phyloP scores from a whole-genome alignment of 139 green algal genomes.

The Ostreobium quekettii region DNA sequence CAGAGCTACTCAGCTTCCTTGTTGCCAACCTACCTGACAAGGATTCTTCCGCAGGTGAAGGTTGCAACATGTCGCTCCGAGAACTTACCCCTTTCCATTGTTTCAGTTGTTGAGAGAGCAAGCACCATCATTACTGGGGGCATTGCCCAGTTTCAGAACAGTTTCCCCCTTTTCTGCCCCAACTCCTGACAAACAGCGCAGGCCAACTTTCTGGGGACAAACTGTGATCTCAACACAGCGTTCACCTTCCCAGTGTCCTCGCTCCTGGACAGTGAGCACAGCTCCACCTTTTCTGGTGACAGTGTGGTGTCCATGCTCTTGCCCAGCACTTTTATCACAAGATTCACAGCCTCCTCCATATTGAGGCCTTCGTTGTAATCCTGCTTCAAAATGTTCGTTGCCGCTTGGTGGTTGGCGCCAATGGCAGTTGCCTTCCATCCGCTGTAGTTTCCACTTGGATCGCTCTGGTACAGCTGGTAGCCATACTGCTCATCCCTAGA shows the following conservation, averaged over 20 bases:
- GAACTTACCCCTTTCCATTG: too few relatives aligned
- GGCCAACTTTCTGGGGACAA: too few relatives aligned
- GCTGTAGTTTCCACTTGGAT: slow-evolving; percentile 94
- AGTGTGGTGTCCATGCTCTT: slow-evolving; percentile 97
- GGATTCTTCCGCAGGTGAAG: too few relatives aligned
- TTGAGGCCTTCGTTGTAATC: slow-evolving; percentile 73
- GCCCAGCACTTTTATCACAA: slow-evolving; percentile 87
- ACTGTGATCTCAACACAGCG: too few relatives aligned
- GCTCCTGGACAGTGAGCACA: slow-evolving; percentile 69
- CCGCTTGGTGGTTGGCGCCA: slow-evolving; percentile 78
- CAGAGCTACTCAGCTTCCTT: too few relatives aligned
- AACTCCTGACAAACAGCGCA: too few relatives aligned
- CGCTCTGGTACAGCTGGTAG: slow-evolving; percentile 97
- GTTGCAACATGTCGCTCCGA: too few relatives aligned
- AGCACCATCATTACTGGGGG: too few relatives aligned
- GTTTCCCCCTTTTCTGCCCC: too few relatives aligned
- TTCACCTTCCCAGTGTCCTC: slow-evolving; percentile 42
- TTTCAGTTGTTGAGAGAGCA: too few relatives aligned
- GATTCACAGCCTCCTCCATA: slow-evolving; percentile 51
- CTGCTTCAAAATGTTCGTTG: slow-evolving; percentile 82
- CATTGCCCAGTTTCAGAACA: too few relatives aligned
- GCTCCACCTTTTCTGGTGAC: slow-evolving; percentile 87
- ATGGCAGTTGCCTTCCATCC: slow-evolving; percentile 96
- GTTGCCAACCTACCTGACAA: too few relatives aligned
- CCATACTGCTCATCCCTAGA: slow-evolving; percentile 84